Base-by-base conservation (phyloP, 192 early-diverging fungal genomes). In the Kappamyces sp. region DNA sequence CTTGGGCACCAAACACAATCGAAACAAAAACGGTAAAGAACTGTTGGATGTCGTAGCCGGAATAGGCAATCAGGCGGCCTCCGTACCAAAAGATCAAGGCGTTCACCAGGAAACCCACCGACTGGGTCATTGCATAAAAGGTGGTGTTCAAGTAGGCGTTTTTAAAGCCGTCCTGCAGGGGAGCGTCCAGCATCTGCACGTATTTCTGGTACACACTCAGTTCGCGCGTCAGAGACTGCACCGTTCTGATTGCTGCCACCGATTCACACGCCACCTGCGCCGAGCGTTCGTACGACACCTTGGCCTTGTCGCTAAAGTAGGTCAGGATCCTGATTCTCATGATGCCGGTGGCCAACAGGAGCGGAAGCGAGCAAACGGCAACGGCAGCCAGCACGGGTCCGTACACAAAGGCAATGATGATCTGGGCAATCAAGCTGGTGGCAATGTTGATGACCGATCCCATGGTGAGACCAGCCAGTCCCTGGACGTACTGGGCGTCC, bases 261-360 rank as follows among this genome's bases (percentile, higher is more conserved):
- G 90, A 87, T 72, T 97, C 91, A 63, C 81, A 77, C 32, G 91
- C 90, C 55, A 90, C 82, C 68, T 92, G 84, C 55, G 86, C 90
- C 12, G 86, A 82, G 35, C 75, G 63, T 61, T 90, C 87, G 72
- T 93, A 90, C 1, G 87, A 85, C 47, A 70, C 77, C 66, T 88
- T 85, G 33, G 81, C 84, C 52, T 70, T 69, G 37, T 74, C 72
- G 40, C 70, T 73, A 46, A 72, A 85, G 55, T 75, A 74, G 46
- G 57, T 63, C 15, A 78, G 34, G 15, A 58, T 64, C 15, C 34
- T 41, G 34, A 38, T 37, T 9, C 54, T 12, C 33, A 43, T 49
- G 49, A 32, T 62, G 46, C 62, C 64, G 38, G 72, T 65, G 5
- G 50, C 50, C 40, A 75, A 47, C 60, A 76, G 47, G 13, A 80